Evolutionary conservation across 192 early-diverging fungal species (phyloP), one percentile per base, ranked within the genome.

Genomic region (Backusella tarrabulga): DNA sequence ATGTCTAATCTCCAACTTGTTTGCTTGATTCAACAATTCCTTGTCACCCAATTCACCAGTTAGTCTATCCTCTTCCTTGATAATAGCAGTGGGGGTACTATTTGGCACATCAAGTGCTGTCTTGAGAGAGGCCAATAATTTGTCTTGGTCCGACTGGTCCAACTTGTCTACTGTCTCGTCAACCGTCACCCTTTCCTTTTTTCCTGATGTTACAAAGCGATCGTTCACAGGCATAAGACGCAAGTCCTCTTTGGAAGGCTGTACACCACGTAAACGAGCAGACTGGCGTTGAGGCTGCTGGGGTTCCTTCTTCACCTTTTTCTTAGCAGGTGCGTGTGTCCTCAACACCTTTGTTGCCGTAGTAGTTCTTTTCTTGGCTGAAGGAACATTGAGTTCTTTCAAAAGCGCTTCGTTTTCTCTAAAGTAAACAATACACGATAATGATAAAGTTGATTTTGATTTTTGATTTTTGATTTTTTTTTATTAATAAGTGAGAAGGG

Each of bases 1-100:
- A 40, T 85, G 84, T 41, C 44, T 60, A 63, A 88, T 81, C 23
- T 68, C 34, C 44, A 87, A 83, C 1, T 69, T 73, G 15, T 75
- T 72, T 11, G 79, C 75, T 41, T 83, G 68, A 14, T 76, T 70
- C 35, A 54, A 68, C 5, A 87, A 36, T 3, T 34, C 17, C 40
- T 71, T 56, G 56, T 74, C 68, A n/a, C 73, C 34, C 9, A 67
- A 54, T 11, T 46, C 56, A 35, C 54, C 42, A 7, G 46, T 63
- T 46, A 36, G 52, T 34, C 15, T 32, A 44, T 77, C 36, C 21
- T 74, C 70, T 17, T 68, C 41, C 67, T 72, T 67, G 1, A 34
- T 38, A 44, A 44, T 66, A 54, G n/a, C 32, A 52, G 72, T 54
- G 0, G 70, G 44, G 6, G 73, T 56, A 63, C 50, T 38, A 38